Conservation (phyloP, 169 alveolate species). For the Cryptosporidium andersoni region DNA sequence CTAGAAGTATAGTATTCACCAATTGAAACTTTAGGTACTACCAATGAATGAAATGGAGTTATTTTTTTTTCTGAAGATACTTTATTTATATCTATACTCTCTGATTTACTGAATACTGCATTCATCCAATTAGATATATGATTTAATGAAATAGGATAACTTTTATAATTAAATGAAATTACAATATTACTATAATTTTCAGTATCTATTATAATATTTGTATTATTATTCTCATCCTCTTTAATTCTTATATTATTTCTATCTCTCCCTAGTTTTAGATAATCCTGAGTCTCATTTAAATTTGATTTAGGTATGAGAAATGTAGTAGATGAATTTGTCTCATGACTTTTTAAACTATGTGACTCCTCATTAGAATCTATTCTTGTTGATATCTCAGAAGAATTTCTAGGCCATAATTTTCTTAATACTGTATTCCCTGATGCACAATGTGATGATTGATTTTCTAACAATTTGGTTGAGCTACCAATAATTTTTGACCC, state of each 20-base stretch:
- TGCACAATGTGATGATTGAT: no score
- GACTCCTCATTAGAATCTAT: slow-evolving; percentile 30
- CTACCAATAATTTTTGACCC: no score
- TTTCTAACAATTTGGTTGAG: no score
- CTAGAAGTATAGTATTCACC: slow-evolving; percentile 54
- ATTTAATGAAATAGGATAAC: slow-evolving; percentile 29
- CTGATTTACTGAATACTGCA: slow-evolving; percentile 47
- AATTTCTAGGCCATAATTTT: slow-evolving; percentile 6
- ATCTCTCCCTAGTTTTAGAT: not conserved
- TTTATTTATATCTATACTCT: slow-evolving; percentile 15
- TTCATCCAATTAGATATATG: slow-evolving; percentile 59
- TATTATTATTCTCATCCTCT: not conserved
- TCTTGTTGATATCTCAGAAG: slow-evolving; percentile 37
- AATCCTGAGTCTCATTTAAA: not conserved
- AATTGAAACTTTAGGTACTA: slow-evolving; percentile 43
- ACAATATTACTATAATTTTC: not conserved
- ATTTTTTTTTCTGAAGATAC: not conserved
- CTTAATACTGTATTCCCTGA: not conserved
- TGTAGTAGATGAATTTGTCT: not conserved
- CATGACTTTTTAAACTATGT: not conserved
- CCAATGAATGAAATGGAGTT: slow-evolving; percentile 68
- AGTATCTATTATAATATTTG: not conserved
- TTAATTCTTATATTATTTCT: not conserved
- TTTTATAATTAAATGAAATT: slow-evolving; percentile 25
- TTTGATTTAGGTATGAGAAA: slow-evolving; percentile 1